phyloP scores from a whole-genome alignment of 257 asterid genomes.

The Capsicum pubescens region DNA sequence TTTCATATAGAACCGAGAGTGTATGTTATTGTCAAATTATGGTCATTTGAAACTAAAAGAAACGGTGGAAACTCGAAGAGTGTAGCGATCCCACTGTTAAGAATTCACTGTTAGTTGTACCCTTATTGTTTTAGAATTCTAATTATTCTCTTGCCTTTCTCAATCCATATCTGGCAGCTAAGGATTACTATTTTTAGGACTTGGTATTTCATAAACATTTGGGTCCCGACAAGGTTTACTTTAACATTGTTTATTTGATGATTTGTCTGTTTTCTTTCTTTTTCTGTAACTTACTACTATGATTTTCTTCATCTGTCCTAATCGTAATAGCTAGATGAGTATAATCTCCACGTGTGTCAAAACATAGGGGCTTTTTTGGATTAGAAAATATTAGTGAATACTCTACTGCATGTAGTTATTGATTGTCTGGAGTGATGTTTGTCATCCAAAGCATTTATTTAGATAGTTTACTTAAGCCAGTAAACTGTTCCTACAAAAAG shows the following conservation, averaged over 20 bases:
- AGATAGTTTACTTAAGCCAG: not conserved
- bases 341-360: not conserved
- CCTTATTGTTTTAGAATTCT: not conserved
- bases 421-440: not conserved
- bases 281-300: not conserved
- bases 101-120: not conserved
- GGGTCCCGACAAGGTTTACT: not conserved
- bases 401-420: not conserved
- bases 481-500: not conserved
- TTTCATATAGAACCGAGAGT: not conserved
- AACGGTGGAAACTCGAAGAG: no score
- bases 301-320: not conserved
- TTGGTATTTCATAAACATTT: not conserved
- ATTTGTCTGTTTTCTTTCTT: not conserved
- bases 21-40: not conserved
- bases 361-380: not conserved
- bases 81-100: not conserved
- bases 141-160: not conserved
- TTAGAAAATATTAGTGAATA: not conserved
- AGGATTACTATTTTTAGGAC: not conserved
- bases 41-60: not conserved
- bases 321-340: not conserved
- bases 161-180: not conserved
- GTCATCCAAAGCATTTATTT: not conserved
- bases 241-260: not conserved